Evolutionary conservation across 768 basidiomycete genomes (phyloP).

Genomic region (Filobasidium wieringae): DNA sequence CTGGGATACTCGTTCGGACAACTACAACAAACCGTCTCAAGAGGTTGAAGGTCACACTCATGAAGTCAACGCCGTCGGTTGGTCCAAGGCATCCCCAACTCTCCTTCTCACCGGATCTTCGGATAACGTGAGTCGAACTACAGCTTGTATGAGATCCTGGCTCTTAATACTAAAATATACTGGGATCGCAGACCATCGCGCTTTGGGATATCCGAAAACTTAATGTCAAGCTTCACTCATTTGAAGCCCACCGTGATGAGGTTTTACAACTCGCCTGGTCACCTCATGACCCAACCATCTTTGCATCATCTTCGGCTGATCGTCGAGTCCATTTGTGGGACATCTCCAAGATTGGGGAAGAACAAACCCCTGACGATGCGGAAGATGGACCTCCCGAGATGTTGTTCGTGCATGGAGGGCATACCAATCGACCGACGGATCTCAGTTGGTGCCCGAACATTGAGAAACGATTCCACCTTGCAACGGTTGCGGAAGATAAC

Average conservation of each 20-base stretch:
- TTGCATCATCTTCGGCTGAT: conserved; percentile 89
- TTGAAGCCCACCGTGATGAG: conserved; percentile 88
- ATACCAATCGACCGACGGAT: conserved; percentile 64
- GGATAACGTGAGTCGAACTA: conserved; percentile 61
- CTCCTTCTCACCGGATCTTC: conserved; percentile 82
- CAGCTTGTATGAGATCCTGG: not conserved
- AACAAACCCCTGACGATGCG: conserved; percentile 95
- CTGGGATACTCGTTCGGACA: conserved; percentile 70
- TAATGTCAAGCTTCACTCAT: conserved; percentile 67
- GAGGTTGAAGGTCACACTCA: conserved; percentile 76
- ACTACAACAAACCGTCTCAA: conserved; percentile 54
- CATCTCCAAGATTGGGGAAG: conserved; percentile 73
- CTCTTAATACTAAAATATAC: not conserved
- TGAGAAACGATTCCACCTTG: conserved; percentile 67
- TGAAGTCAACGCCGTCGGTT: conserved; percentile 82
- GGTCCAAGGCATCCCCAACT: conserved; percentile 67
- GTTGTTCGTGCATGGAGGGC: conserved; percentile 84
- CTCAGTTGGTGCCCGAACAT: conserved; percentile 78
- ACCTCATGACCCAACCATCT: conserved; percentile 78
- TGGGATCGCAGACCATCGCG: conserved; percentile 56
- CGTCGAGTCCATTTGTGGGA: conserved; percentile 94
- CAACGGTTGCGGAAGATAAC: conserved; percentile 91
- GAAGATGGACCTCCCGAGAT: conserved; percentile 97
- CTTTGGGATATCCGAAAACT: conserved; percentile 71
- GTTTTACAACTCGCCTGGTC: conserved; percentile 93